A percentile compares a stretch with the other conserved stretches of the same genome.
phyloP scores from a whole-genome alignment of 1,284 basidiomycete species.

The Polyporus tsugae region DNA sequence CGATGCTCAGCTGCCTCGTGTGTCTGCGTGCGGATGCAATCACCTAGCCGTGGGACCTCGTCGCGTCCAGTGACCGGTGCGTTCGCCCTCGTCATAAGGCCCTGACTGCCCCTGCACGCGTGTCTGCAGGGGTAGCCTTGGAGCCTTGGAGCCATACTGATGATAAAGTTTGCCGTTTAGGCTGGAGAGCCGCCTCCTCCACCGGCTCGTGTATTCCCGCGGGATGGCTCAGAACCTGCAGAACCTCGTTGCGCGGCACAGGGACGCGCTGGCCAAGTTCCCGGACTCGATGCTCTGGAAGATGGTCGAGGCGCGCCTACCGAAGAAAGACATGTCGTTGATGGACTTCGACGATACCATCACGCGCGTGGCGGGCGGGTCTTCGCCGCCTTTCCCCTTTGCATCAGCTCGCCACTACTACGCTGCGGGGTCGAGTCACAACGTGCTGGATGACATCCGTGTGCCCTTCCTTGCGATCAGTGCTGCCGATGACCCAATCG shows the following conservation, averaged over 20 bases:
- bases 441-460: conserved; percentile 62
- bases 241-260: conserved; percentile 71
- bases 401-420: conserved; percentile 86
- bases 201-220: conserved; percentile 80
- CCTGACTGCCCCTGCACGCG: conserved; percentile 12
- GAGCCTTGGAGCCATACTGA: conserved; percentile 10
- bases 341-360: conserved; percentile 72
- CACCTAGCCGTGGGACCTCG: conserved; percentile 79
- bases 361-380: conserved; percentile 81
- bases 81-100: conserved; percentile 28
- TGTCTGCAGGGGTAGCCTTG: conserved; percentile 2
- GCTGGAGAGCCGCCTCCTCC: conserved; percentile 70
- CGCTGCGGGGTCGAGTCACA: conserved; percentile 66
- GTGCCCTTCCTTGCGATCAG: conserved; percentile 88
- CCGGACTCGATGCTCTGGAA: conserved; percentile 60
- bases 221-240: conserved; percentile 86
- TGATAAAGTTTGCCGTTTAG: conserved; percentile 45
- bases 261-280: conserved; percentile 56
- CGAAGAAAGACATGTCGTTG: conserved; percentile 62
- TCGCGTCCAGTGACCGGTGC: conserved; percentile 65
- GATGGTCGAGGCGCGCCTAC: conserved; percentile 53
- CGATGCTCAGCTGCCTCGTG: conserved; percentile 26
- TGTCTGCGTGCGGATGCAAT: conserved; percentile 10
- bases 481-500: conserved; percentile 92
- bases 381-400: conserved; percentile 84